Conservation (phyloP, 306 rosid species). For the Gynostemma pentaphyllum region DNA sequence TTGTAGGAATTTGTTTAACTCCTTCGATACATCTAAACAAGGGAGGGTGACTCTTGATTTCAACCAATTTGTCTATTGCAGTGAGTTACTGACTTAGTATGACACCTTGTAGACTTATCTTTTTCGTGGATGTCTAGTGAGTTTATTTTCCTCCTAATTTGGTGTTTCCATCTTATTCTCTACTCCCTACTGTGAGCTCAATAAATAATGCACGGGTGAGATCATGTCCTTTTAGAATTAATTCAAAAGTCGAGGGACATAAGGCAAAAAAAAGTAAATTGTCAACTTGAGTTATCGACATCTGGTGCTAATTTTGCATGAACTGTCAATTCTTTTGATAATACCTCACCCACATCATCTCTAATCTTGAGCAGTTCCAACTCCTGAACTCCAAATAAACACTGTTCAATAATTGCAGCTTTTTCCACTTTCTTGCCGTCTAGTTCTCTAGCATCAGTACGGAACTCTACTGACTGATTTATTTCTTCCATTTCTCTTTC, state of each 20-base stretch:
- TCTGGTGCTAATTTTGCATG: background rate
- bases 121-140: background rate
- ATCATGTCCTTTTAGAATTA: background rate
- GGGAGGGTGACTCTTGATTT: slow-evolving; percentile 88
- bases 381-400: background rate
- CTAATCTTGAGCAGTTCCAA: background rate
- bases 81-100: slow-evolving; percentile 36
- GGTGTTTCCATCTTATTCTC: background rate
- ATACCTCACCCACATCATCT: background rate
- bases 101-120: background rate
- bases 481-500: slow-evolving; percentile 20
- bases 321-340: background rate
- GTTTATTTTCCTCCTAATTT: background rate
- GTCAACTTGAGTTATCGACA: background rate
- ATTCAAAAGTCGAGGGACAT: background rate
- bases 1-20: slow-evolving; percentile 71
- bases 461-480: slow-evolving; percentile 1
- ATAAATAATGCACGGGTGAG: background rate
- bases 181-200: background rate
- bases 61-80: slow-evolving; percentile 85
- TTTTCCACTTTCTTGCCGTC: background rate
- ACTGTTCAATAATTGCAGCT: background rate
- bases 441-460: background rate
- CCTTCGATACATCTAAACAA: slow-evolving; percentile 79
- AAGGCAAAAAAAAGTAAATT: background rate